Evolutionary conservation across 176 grass and related monocot genomes (phyloP).

Genomic region (Carex myosuroides): DNA sequence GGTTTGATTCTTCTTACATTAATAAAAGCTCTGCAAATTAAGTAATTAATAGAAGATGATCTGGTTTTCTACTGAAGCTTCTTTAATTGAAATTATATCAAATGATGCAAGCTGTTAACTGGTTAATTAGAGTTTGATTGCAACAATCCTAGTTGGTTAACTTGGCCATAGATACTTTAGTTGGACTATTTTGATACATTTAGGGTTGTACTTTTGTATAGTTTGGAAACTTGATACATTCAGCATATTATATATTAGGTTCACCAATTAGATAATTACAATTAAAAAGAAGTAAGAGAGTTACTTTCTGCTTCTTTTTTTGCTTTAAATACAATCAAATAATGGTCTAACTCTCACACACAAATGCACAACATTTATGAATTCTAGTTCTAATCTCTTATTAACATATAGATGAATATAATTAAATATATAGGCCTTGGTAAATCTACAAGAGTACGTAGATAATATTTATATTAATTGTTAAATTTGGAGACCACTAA

Average conservation of each 20-base stretch:
- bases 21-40: background rate
- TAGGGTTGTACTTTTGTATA: background rate
- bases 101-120: constrained; percentile 1
- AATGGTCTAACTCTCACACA: too few species aligned
- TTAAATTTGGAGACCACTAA: too few species aligned
- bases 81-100: background rate
- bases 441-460: too few species aligned
- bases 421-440: too few species aligned
- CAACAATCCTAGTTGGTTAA: background rate
- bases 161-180: background rate
- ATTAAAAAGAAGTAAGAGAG: background rate
- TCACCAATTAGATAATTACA: too few species aligned
- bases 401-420: too few species aligned
- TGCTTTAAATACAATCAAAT: too few species aligned
- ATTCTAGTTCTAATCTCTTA: too few species aligned
- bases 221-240: background rate
- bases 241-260: background rate
- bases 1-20: background rate
- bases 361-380: too few species aligned
- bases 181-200: background rate
- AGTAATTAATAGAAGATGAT: background rate
- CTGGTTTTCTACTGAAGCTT: background rate
- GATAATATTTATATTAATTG: too few species aligned
- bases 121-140: background rate
- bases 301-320: background rate